These are phyloP conservation scores for Dactylonectria estremocensis DNA, from an alignment of 2,329 filamentous ascomycete species.

Conservation along the genomic window DNA sequence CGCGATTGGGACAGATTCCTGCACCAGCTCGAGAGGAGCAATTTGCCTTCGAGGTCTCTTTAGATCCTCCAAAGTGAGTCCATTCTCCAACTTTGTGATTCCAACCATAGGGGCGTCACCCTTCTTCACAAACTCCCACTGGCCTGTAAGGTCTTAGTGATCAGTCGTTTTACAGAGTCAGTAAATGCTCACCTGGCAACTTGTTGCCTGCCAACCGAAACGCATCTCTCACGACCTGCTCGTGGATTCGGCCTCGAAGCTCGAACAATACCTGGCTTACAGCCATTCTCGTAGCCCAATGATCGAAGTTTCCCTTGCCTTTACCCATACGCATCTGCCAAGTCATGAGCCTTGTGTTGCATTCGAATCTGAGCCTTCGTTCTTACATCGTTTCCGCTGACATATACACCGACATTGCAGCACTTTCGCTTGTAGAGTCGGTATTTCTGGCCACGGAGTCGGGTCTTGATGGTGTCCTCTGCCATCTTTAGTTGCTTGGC, in stretches of 20 bases:
- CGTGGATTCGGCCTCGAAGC: slow-evolving; percentile 91
- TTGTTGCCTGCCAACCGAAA: slow-evolving; percentile 96
- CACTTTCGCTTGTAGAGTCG: slow-evolving; percentile 91
- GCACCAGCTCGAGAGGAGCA: slow-evolving; percentile 60
- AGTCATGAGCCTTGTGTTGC: slow-evolving; percentile 38
- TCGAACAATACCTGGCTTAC: slow-evolving; percentile 96
- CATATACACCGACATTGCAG: slow-evolving; percentile 95
- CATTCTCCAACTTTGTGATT: slow-evolving; percentile 89
- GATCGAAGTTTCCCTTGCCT: slow-evolving; percentile 97
- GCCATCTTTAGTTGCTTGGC: slow-evolving; percentile 90
- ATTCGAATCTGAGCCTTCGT: slow-evolving; percentile 20
- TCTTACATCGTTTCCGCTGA: slow-evolving; percentile 89
- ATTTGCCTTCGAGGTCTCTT: slow-evolving; percentile 83
- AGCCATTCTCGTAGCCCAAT: slow-evolving; percentile 92
- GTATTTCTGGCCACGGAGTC: slow-evolving; percentile 92
- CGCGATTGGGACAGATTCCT: slow-evolving; percentile 52
- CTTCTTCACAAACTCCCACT: slow-evolving; percentile 95
- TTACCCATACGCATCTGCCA: slow-evolving; percentile 94
- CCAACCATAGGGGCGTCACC: slow-evolving; percentile 92
- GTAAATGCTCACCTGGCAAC: slow-evolving; percentile 79
- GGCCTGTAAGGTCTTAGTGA: slow-evolving; percentile 64
- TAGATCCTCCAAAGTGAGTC: slow-evolving; percentile 85
- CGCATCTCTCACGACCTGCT: slow-evolving; percentile 93
- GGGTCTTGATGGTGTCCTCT: slow-evolving; percentile 92
- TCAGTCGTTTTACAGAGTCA: not conserved